Evolutionary conservation across 371 early-diverging fungal species (phyloP), one percentile per base, ranked within the genome.

Genomic region (Mucor saturninus): DNA sequence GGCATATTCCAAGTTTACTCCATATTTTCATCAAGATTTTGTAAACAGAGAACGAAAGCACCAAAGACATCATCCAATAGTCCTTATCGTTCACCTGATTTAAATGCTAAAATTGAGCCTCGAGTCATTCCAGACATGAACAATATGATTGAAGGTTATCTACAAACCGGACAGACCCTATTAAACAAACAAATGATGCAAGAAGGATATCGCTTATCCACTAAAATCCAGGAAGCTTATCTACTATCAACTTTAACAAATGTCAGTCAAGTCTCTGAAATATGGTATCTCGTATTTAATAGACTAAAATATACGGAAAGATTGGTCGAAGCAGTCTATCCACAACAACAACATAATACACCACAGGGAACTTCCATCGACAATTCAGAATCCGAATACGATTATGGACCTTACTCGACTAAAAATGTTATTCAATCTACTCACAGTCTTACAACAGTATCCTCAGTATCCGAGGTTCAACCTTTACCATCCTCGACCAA

Each of bases 1-100:
- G 65, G 68, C 0, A 72, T 83, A 4, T 68, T 72, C 26, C 77
- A 79, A 46, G 31, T 75, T 4, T 86, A 86, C 63, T 66, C 59
- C 14, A 61, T 56, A 0, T 61, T 78, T 38, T 82, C 83, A 21
- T 73, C 69, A 31, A 64, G 72, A 28, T 64, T 68, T 39, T 77
- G 38, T 64, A 62, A 42, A 31, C 28, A 42, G 1, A 35, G 35
- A 8, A 35, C 35, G 35, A 35, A 35, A 35, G 4, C 35, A 35
- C 8, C 35, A 35, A 35, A 35, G 35, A 43, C 55, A 45, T n/a
- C 13, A 30, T 5, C 14, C 3, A 29, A 40, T 8, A 26, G 26
- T 37, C 26, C 15, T 1, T 61, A 56, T 35, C 43, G 35, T 2
- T 59, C 63, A 10, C 60, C 56, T 28, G 56, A 64, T 32, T 26